Base-by-base conservation (phyloP, 2,329 filamentous ascomycete species). In the Colletotrichum viniferum region DNA sequence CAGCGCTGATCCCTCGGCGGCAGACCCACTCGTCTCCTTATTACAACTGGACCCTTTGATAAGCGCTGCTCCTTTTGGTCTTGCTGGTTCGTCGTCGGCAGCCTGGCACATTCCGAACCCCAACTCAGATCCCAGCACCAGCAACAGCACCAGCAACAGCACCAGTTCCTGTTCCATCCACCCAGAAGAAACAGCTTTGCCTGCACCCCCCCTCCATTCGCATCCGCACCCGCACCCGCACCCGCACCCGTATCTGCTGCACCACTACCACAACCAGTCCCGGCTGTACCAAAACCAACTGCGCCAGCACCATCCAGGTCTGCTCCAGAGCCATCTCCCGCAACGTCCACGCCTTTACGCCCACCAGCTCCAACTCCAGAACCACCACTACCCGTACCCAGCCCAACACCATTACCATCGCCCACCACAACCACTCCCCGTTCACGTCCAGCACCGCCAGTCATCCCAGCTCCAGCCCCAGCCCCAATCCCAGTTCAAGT, bases 171-270 rank as follows among this genome's bases (percentile, higher is more conserved):
- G 36, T 61, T 28, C 55, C 55, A 73, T 36, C 55, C 64, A 65
- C 60, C 38, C 58, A 70, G 66, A 43, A 48, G 65, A 43, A 73
- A 63, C 65, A 63, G 21, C 43, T 58, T 34, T 69, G 56, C 28
- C 26, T n/a, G 26, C 66, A 60, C 67, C 71, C 58, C 66, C 66
- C 66, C 28, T 70, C 65, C 66, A 72, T 32, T 52, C 70, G 55
- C 70, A 38, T 56, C 69, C 69, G 69, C 69, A 72, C 28, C 56
- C 71, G 71, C 66, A 63, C 56, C 56, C 71, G 71, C 65, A 63
- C 56, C 56, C 64, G 71, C 65, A 73, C 55, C 14, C 63, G 52
- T 14, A 73, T 58, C 55, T 43, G 43, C 71, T 36, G 43, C 43
- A 52, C 43, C 38, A 63, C 43, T 26, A 63, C 34, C 32, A 26